Evolutionary conservation across 768 basidiomycete species (phyloP).

Genomic region (Gautieria morchelliformis): DNA sequence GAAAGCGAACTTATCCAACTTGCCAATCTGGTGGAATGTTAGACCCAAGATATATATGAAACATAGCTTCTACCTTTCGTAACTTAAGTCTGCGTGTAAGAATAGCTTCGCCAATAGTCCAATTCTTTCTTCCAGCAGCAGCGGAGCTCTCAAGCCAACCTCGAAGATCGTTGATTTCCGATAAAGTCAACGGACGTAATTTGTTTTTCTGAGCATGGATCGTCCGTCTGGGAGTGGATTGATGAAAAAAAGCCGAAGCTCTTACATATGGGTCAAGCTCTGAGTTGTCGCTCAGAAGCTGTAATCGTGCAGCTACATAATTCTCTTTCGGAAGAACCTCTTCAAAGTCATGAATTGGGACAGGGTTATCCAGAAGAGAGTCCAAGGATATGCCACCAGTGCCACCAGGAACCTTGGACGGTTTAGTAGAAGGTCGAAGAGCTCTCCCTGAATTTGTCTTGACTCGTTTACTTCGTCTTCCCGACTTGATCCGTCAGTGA

Average conservation of each 20-base stretch:
- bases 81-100: not conserved
- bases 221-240: not conserved
- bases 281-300: slow-evolving; percentile 1
- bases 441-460: not conserved
- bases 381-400: not conserved
- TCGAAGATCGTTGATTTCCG: slow-evolving; percentile 2
- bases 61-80: not conserved
- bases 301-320: not conserved
- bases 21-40: not conserved
- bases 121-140: slow-evolving; percentile 1
- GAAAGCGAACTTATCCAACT: not conserved
- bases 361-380: not conserved
- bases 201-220: not conserved
- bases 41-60: not conserved
- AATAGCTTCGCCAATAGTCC: slow-evolving; percentile 5
- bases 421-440: not conserved
- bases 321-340: slow-evolving; percentile 2
- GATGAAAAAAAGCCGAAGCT: not conserved
- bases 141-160: not conserved
- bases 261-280: slow-evolving; percentile 6
- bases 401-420: not conserved
- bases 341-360: not conserved
- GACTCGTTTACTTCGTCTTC: slow-evolving; percentile 6
- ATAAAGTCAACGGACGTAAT: not conserved
- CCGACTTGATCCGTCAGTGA: not conserved